phyloP scores from a whole-genome alignment of 169 alveolate species.

The Sarcocystis neurona region DNA sequence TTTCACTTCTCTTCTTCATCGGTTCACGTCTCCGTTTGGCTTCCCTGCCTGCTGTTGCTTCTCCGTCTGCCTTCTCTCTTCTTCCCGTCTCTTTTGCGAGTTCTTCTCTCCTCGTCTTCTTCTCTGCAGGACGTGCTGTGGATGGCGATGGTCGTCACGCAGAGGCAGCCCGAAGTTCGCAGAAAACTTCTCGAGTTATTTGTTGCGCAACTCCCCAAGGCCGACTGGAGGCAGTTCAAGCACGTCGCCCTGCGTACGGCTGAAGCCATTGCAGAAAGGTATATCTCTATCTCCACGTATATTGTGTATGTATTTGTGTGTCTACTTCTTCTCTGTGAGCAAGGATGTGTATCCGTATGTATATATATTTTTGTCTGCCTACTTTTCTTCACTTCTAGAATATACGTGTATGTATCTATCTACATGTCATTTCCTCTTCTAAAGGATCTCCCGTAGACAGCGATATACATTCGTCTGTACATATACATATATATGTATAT shows the following conservation, averaged over 20 bases:
- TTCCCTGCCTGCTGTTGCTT: not conserved
- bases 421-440: too few relatives aligned
- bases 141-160: constrained; percentile 60
- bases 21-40: not conserved
- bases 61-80: not conserved
- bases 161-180: constrained; percentile 67
- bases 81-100: not conserved
- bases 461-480: too few relatives aligned
- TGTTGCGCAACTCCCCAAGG: constrained; percentile 72
- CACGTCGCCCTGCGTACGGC: constrained; percentile 58
- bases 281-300: constrained; percentile 10
- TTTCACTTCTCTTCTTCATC: not conserved
- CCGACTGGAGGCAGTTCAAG: constrained; percentile 76
- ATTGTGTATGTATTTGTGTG: not conserved
- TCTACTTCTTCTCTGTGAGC: not conserved
- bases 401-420: too few relatives aligned
- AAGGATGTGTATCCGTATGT: not conserved
- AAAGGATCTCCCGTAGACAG: too few relatives aligned
- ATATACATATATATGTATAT: too few relatives aligned
- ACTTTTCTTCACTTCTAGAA: too few relatives aligned
- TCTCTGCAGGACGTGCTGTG: constrained; percentile 64
- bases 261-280: constrained; percentile 62
- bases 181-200: constrained; percentile 68
- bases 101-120: not conserved
- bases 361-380: not conserved